Percentiles rank a stretch among this genome's conserved stretches.
phyloP scores from a whole-genome alignment of 805 yeast genomes.

The Ogataea degrootiae region DNA sequence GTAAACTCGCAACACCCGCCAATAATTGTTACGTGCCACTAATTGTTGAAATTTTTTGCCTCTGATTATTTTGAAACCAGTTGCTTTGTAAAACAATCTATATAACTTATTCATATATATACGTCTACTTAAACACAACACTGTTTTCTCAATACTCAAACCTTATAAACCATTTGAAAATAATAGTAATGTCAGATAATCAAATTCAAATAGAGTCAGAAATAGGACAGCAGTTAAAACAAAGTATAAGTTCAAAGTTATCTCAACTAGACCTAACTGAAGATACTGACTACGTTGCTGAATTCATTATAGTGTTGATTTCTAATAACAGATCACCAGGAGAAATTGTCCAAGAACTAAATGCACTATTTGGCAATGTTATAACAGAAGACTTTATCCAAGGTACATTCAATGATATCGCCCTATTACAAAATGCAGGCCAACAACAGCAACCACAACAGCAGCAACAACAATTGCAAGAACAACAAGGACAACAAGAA shows the following conservation, averaged over 20 bases:
- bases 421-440: constrained; percentile 2
- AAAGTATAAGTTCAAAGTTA: constrained; percentile 37
- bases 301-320: constrained; percentile 65
- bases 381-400: constrained; percentile 55
- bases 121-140: too few species aligned
- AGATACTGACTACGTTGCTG: constrained; percentile 62
- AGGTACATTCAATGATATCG: constrained; percentile 52
- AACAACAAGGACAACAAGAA: constrained; percentile 15
- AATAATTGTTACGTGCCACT: too few species aligned
- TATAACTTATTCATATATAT: too few species aligned
- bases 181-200: constrained; percentile 15
- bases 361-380: constrained; percentile 55
- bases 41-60: too few species aligned
- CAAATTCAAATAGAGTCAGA: constrained; percentile 28
- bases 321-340: constrained; percentile 60
- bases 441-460: constrained; percentile 13
- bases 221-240: constrained; percentile 38
- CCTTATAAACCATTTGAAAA: neutral
- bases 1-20: too few species aligned
- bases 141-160: too few species aligned
- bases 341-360: constrained; percentile 57
- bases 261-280: constrained; percentile 39
- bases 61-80: too few species aligned
- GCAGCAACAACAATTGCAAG: constrained; percentile 13
- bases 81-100: too few species aligned